phyloP scores from a whole-genome alignment of 1,139 yeast genomes.

The Yamadazyma friedrichii region DNA sequence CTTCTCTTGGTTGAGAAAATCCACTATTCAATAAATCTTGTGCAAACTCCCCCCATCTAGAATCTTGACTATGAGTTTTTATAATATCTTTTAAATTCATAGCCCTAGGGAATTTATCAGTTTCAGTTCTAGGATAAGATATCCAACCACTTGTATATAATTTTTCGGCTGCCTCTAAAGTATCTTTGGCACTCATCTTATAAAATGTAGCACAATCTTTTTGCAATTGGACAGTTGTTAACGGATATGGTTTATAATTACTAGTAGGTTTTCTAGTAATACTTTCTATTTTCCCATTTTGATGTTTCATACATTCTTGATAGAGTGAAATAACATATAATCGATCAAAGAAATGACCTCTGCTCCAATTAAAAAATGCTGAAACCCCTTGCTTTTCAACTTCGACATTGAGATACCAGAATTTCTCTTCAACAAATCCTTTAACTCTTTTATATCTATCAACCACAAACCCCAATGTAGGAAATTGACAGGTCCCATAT shows the following conservation, averaged over 20 bases:
- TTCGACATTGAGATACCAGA: constrained; percentile 70
- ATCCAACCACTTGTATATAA: constrained; percentile 82
- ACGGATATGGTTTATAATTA: constrained; percentile 81
- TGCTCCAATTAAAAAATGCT: constrained; percentile 58
- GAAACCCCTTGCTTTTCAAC: constrained; percentile 37
- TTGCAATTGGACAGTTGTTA: constrained; percentile 94
- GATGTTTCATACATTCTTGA: constrained; percentile 55
- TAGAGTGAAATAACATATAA: constrained; percentile 60
- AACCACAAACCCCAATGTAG: constrained; percentile 95
- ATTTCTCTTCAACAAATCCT: constrained; percentile 70
- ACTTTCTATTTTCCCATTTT: constrained; percentile 50
- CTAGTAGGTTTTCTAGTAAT: constrained; percentile 64
- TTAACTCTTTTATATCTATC: constrained; percentile 81
- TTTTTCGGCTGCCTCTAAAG: constrained; percentile 82
- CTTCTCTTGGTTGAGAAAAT: constrained; percentile 68
- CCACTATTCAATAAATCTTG: constrained; percentile 26
- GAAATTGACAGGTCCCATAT: constrained; percentile 96
- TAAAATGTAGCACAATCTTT: constrained; percentile 77
- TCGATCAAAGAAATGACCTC: constrained; percentile 72
- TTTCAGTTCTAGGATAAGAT: constrained; percentile 97
- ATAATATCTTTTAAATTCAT: constrained; percentile 70
- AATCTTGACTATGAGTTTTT: constrained; percentile 53
- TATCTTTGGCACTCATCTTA: constrained; percentile 76
- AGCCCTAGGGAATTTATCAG: constrained; percentile 75
- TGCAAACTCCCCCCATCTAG: constrained; percentile 52